Conservation (phyloP, 441 rosid genomes). For the Metrosideros polymorpha region DNA sequence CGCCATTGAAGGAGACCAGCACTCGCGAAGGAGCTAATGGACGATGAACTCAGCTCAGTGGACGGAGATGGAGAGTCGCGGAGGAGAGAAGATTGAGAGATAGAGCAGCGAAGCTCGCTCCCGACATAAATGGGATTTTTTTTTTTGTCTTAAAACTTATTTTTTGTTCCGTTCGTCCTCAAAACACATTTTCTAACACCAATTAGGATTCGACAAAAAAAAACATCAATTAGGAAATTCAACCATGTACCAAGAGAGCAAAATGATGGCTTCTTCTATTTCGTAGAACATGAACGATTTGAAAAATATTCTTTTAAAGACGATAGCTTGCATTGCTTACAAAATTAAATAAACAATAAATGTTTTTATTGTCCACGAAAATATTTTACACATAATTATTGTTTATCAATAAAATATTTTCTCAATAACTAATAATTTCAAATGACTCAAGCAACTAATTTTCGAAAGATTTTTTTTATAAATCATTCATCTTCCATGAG, state of each 20-base stretch:
- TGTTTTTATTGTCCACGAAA: rapidly evolving
- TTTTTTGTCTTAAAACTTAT: background rate
- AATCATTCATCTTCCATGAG: background rate
- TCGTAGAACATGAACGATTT: too few species aligned
- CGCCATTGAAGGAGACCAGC: constrained; percentile 12
- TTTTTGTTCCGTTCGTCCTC: background rate
- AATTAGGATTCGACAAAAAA: too few species aligned
- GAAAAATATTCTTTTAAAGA: rapidly evolving
- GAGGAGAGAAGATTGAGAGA: too few species aligned
- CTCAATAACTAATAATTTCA: rapidly evolving
- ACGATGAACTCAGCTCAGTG: background rate
- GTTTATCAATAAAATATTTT: too few species aligned
- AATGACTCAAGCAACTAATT: rapidly evolving
- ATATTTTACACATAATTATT: too few species aligned
- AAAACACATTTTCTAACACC: too few species aligned
- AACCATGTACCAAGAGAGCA: too few species aligned
- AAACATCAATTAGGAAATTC: too few species aligned
- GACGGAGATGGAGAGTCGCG: background rate
- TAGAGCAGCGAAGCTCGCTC: background rate
- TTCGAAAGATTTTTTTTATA: rapidly evolving
- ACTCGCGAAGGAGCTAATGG: background rate
- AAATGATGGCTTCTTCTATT: too few species aligned
- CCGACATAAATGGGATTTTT: background rate
- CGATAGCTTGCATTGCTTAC: rapidly evolving
- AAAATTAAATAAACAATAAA: background rate